Percentiles rank a stretch among this genome's conserved stretches.
Conservation (phyloP, 1,284 basidiomycete species). For the Golubevia sp. region DNA sequence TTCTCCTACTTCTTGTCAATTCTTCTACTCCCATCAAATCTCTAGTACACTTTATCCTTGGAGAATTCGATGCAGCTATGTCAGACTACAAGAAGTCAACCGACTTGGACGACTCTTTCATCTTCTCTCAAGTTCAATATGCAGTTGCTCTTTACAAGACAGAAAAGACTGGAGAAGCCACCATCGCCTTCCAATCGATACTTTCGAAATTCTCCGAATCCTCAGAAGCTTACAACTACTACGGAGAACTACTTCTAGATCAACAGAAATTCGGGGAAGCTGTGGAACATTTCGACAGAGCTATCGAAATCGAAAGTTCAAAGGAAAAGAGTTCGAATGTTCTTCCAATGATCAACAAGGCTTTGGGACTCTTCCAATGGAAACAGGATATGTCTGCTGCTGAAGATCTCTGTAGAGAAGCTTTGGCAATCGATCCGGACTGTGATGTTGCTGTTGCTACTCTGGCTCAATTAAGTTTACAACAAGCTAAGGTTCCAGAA, state of each 20-base stretch:
- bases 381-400: slow-evolving; percentile 84
- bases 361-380: slow-evolving; percentile 93
- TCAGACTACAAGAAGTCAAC: slow-evolving; percentile 89
- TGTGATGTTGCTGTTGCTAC: slow-evolving; percentile 97
- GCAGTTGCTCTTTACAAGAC: slow-evolving; percentile 97
- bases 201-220: slow-evolving; percentile 41
- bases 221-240: slow-evolving; percentile 65
- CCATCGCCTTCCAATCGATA: slow-evolving; percentile 78
- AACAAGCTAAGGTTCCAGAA: slow-evolving; percentile 85
- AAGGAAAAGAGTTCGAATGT: slow-evolving; percentile 41
- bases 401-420: slow-evolving; percentile 83
- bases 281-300: slow-evolving; percentile 91
- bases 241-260: slow-evolving; percentile 92
- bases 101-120: slow-evolving; percentile 79
- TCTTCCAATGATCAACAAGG: slow-evolving; percentile 90
- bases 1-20: too few species aligned
- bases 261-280: slow-evolving; percentile 88
- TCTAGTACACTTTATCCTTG: slow-evolving; percentile 91
- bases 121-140: slow-evolving; percentile 94
- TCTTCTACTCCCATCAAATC: too few species aligned
- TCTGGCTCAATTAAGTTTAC: slow-evolving; percentile 87
- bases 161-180: slow-evolving; percentile 76
- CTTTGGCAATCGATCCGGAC: slow-evolving; percentile 79
- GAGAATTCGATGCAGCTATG: slow-evolving; percentile 82
- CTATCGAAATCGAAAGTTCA: slow-evolving; percentile 81